Evolutionary conservation across 2,329 filamentous ascomycete genomes (phyloP).

Genomic region (Fusarium floridanum): DNA sequence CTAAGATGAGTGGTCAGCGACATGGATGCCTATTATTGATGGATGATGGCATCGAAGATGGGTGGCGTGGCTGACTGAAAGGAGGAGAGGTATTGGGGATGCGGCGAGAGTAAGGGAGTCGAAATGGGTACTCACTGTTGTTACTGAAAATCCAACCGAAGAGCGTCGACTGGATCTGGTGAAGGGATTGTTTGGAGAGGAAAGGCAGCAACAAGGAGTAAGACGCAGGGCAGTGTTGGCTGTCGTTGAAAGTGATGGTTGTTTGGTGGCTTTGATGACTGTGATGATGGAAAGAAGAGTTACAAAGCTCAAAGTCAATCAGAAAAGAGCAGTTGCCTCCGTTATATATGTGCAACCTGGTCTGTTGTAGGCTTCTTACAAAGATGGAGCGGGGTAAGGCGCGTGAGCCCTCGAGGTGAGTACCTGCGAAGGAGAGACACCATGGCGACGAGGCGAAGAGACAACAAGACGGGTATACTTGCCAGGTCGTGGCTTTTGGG

Average conservation of each 20-base stretch:
- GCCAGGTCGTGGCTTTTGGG: neutral
- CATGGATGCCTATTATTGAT: no score
- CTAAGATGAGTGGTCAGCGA: constrained; percentile 13
- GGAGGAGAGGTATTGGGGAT: neutral
- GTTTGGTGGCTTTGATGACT: constrained; percentile 2
- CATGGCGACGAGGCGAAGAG: constrained; percentile 19
- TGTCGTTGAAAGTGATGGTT: neutral
- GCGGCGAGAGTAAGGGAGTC: neutral
- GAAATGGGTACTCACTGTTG: constrained; percentile 23
- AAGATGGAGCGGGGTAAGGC: constrained; percentile 45
- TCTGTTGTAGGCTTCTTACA: constrained; percentile 19
- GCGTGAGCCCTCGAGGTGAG: constrained; percentile 35
- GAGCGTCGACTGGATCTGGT: constrained; percentile 1
- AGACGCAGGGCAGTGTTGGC: neutral
- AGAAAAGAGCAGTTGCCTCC: constrained; percentile 17
- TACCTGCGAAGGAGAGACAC: constrained; percentile 11
- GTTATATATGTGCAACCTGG: constrained; percentile 34
- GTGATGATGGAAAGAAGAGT: constrained; percentile 23
- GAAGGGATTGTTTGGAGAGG: neutral
- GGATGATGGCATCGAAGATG: neutral
- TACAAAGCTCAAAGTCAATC: neutral
- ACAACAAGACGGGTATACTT: constrained; percentile 16
- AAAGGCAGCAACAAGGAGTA: neutral
- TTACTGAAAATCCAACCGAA: constrained; percentile 5
- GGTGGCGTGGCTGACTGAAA: neutral